A percentile compares a stretch with the other conserved stretches of the same genome.
These are phyloP conservation scores for Rhodotorula sp. DNA, from an alignment of 1,284 basidiomycete species.

Conservation along the genomic window DNA sequence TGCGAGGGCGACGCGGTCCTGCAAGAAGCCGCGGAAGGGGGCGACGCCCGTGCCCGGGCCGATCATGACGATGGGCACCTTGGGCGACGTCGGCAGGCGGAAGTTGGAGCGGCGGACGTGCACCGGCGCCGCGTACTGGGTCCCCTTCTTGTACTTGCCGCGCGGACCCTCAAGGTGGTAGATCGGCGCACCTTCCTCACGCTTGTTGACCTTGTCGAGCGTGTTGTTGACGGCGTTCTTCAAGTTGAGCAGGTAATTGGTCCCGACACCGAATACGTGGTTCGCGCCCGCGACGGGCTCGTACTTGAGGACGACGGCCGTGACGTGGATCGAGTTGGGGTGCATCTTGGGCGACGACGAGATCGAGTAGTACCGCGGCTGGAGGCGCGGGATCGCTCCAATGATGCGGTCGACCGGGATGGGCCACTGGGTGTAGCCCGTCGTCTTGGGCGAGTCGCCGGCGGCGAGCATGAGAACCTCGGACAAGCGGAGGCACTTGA, in stretches of 20 bases:
- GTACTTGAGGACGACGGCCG: constrained; percentile 90
- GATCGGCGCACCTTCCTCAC: constrained; percentile 57
- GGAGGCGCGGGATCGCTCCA: constrained; percentile 85
- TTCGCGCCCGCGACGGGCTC: constrained; percentile 57
- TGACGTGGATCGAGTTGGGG: constrained; percentile 86
- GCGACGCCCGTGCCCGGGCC: constrained; percentile 98
- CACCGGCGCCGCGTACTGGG: constrained; percentile 62
- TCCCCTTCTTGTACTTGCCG: constrained; percentile 71
- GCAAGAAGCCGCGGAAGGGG: constrained; percentile 97
- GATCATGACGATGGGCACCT: constrained; percentile 98
- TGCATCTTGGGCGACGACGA: constrained; percentile 92
- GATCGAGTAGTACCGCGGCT: constrained; percentile 97
- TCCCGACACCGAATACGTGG: constrained; percentile 79
- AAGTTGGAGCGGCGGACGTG: constrained; percentile 96
- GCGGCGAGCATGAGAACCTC: constrained; percentile 87
- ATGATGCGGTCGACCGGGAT: constrained; percentile 97
- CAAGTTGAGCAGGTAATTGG: constrained; percentile 89
- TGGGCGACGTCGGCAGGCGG: constrained; percentile 92
- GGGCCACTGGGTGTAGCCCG: constrained; percentile 73
- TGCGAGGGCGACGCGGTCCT: constrained; percentile 93
- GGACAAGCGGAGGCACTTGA: constrained; percentile 82
- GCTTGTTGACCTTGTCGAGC: constrained; percentile 45
- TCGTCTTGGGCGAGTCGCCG: constrained; percentile 61
- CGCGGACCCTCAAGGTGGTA: constrained; percentile 90
- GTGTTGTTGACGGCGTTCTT: constrained; percentile 63